Conservation (phyloP, 345 rosid species). For the Brassica nigra region DNA sequence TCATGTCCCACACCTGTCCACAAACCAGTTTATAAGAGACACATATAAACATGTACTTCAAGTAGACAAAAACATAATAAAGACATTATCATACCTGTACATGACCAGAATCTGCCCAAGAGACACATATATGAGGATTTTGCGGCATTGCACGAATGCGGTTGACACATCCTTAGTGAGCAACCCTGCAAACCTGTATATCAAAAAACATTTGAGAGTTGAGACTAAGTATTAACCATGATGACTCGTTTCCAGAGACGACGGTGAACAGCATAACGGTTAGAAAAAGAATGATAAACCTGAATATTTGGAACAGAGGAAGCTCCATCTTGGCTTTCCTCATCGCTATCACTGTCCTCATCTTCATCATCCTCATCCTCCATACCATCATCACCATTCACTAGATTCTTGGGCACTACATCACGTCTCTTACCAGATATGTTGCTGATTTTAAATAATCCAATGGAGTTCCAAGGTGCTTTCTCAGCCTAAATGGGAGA, state of each 20-base stretch:
- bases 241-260: not conserved
- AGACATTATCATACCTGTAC: constrained; percentile 67
- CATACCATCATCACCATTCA: constrained; percentile 54
- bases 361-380: constrained; percentile 54
- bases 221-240: constrained; percentile 15
- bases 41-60: not conserved
- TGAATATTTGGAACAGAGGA: constrained; percentile 67
- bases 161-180: constrained; percentile 87
- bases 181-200: constrained; percentile 69
- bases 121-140: constrained; percentile 84
- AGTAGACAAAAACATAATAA: not conserved
- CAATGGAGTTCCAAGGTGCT: constrained; percentile 73
- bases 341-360: constrained; percentile 79
- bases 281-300: constrained; percentile 34
- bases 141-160: constrained; percentile 92
- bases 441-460: constrained; percentile 72
- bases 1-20: constrained; percentile 86
- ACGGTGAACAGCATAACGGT: not conserved
- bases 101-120: constrained; percentile 91
- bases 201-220: not conserved
- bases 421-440: constrained; percentile 84
- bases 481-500: constrained; percentile 70
- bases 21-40: not conserved
- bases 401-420: constrained; percentile 56
- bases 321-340: constrained; percentile 61